phyloP scores from a whole-genome alignment of 2,329 filamentous ascomycete species.

The Sclerotinia nivalis region DNA sequence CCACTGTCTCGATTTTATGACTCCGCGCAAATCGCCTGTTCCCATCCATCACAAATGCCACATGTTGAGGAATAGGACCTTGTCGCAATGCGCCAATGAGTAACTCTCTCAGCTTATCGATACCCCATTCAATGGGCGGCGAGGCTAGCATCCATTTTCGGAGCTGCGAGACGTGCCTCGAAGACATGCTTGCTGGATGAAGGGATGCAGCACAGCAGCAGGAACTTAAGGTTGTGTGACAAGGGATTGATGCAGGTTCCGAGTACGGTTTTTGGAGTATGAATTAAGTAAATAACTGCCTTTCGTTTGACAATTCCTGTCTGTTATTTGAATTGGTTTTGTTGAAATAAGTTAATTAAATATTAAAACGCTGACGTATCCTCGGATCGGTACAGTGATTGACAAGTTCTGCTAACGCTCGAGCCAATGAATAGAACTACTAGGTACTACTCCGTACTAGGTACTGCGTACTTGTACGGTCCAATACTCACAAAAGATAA shows the following conservation, averaged over 20 bases:
- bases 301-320: no score
- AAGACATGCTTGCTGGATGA: constrained; percentile 42
- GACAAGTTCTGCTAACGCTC: neutral
- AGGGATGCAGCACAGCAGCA: neutral
- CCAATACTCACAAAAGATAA: no score
- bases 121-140: constrained; percentile 87
- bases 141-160: constrained; percentile 81
- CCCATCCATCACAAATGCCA: constrained; percentile 99
- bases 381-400: neutral
- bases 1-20: constrained; percentile 92
- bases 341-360: neutral
- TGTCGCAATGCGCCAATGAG: constrained; percentile 87
- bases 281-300: neutral
- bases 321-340: neutral
- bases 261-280: neutral
- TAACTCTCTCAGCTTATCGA: constrained; percentile 75
- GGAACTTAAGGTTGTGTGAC: constrained; percentile 4
- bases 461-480: no score
- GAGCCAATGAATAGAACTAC: neutral
- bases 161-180: constrained; percentile 60
- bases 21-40: constrained; percentile 89
- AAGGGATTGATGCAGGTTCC: neutral
- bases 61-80: constrained; percentile 88
- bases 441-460: no score
- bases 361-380: constrained; percentile 15